phyloP scores from a whole-genome alignment of 176 grass and related monocot genomes.

The Zea mays region Zm-B73-REFERENCE-NAM-5.0 NC_050097.1:24387001-24387500 shows the following conservation, averaged over 20 bases:
- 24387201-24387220: not conserved
- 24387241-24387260: not conserved
- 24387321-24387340: not conserved
- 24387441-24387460: not conserved
- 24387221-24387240: not conserved
- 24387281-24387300: not conserved
- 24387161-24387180: not conserved
- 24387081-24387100: not conserved
- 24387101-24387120: not conserved
- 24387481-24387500: slow-evolving; percentile 6
- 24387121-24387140: not conserved
- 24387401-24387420: not conserved
- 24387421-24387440: not conserved
- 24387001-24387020: slow-evolving; percentile 12
- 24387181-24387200: not conserved
- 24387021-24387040: slow-evolving; percentile 11
- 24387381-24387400: not conserved
- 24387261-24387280: not conserved
- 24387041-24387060: not conserved
- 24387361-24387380: not conserved
- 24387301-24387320: not conserved
- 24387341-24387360: not conserved
- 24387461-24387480: slow-evolving; percentile 1
- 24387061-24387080: not conserved
- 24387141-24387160: not conserved